Evolutionary conservation across 768 basidiomycete species (phyloP).

Genomic region (Tremella mesenterica): DNA sequence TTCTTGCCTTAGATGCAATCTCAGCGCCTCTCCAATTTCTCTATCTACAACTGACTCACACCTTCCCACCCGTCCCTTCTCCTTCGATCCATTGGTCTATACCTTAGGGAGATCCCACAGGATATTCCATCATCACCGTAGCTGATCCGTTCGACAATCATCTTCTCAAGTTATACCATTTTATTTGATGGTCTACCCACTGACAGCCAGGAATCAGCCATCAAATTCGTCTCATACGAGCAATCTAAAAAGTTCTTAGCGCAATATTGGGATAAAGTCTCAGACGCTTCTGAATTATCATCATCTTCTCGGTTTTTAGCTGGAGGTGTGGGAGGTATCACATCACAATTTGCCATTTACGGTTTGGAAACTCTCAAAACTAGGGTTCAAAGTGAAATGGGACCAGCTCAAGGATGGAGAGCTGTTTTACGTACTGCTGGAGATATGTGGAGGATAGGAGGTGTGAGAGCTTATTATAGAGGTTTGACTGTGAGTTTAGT

Average conservation of each 20-base stretch:
- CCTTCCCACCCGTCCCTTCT: no score
- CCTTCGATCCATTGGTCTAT: no score
- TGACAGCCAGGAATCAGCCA: slow-evolving; percentile 66
- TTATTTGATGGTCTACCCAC: slow-evolving; percentile 2
- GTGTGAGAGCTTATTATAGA: slow-evolving; percentile 76
- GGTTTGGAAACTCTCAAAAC: slow-evolving; percentile 97
- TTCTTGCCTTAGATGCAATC: no score
- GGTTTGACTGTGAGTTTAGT: slow-evolving; percentile 65
- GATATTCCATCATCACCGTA: no score
- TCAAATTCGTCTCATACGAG: slow-evolving; percentile 95
- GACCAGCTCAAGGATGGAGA: slow-evolving; percentile 44
- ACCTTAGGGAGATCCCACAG: no score
- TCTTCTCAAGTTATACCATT: background rate
- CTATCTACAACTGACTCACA: no score
- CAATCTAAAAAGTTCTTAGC: slow-evolving; percentile 92
- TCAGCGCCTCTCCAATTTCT: no score
- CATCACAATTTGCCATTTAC: slow-evolving; percentile 60
- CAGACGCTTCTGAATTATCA: slow-evolving; percentile 79
- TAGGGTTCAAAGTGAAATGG: slow-evolving; percentile 84
- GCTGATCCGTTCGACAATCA: no score
- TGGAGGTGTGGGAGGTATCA: slow-evolving; percentile 91
- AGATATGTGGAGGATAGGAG: slow-evolving; percentile 69
- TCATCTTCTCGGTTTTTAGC: slow-evolving; percentile 86
- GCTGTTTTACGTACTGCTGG: slow-evolving; percentile 56
- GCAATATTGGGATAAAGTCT: slow-evolving; percentile 78